A percentile compares a stretch with the other conserved stretches of the same genome.
Conservation (phyloP, 495 filamentous ascomycete species). For the Pseudomonodictys pantanalensis region DNA sequence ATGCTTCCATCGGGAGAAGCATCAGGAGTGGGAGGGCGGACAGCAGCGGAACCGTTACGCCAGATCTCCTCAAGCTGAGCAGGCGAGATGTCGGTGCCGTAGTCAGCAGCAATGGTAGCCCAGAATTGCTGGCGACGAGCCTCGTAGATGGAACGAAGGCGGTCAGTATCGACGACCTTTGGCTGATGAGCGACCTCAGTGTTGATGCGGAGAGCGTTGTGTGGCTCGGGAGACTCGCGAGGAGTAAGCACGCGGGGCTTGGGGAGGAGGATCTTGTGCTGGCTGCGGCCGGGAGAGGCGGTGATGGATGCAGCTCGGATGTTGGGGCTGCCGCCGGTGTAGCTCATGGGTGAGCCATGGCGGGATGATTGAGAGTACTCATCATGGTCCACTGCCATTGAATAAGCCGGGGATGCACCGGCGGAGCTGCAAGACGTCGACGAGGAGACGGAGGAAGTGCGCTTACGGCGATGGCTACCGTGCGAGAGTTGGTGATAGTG, state of each 20-base stretch:
- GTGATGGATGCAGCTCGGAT: slow-evolving; percentile 16
- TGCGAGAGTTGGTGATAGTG: slow-evolving; percentile 83
- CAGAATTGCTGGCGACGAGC: slow-evolving; percentile 69
- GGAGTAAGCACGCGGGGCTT: slow-evolving; percentile 33
- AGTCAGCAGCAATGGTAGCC: slow-evolving; percentile 66
- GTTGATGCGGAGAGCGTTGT: slow-evolving; percentile 35
- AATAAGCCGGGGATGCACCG: slow-evolving; percentile 35
- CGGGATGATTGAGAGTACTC: slow-evolving; percentile 34
- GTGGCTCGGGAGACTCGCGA: slow-evolving; percentile 32
- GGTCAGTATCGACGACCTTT: slow-evolving; percentile 59
- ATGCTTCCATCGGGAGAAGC: slow-evolving; percentile 34
- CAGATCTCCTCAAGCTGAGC: slow-evolving; percentile 66
- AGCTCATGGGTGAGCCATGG: slow-evolving; percentile 34
- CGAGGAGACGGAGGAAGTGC: slow-evolving; percentile 61
- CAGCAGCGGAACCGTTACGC: slow-evolving; percentile 40
- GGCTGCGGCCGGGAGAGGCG: slow-evolving; percentile 31
- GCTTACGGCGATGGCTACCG: slow-evolving; percentile 70
- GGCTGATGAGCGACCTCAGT: slow-evolving; percentile 31
- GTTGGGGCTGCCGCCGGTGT: slow-evolving; percentile 26
- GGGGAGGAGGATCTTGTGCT: slow-evolving; percentile 37
- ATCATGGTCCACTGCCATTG: slow-evolving; percentile 31
- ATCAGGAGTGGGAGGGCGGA: slow-evolving; percentile 36
- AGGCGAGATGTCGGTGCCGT: slow-evolving; percentile 62
- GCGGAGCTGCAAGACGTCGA: slow-evolving; percentile 34
- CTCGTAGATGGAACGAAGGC: slow-evolving; percentile 66